These are phyloP conservation scores for Pinus tabuliformis DNA, from an alignment of 75 land plant species.

Conservation along the genomic window DNA sequence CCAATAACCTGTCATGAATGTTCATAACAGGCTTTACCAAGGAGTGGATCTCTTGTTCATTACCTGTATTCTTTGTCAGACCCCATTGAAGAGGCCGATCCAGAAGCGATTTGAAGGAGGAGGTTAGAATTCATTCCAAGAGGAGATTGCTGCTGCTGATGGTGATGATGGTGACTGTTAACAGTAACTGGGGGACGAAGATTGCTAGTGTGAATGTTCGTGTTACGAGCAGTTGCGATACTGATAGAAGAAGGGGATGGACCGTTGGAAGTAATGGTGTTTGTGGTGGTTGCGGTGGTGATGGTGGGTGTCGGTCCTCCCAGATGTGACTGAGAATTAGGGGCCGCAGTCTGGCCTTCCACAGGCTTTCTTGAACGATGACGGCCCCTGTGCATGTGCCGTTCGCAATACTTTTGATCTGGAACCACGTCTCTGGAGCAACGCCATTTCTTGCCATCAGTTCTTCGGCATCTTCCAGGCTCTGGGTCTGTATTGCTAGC, in stretches of 20 bases:
- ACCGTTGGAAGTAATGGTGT: not conserved
- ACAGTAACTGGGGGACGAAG: too few relatives aligned
- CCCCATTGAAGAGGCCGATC: too few relatives aligned
- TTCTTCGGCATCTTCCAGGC: slow-evolving; percentile 53
- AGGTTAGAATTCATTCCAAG: too few relatives aligned
- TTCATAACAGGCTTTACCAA: too few relatives aligned
- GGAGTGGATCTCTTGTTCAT: too few relatives aligned
- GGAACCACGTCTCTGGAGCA: slow-evolving; percentile 51
- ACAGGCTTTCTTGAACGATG: slow-evolving; percentile 87
- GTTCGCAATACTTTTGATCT: slow-evolving; percentile 58
- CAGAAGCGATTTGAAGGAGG: too few relatives aligned
- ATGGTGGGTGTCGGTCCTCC: not conserved
- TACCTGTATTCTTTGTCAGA: too few relatives aligned
- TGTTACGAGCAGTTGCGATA: not conserved
- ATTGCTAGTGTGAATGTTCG: too few relatives aligned
- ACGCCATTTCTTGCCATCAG: slow-evolving; percentile 64
- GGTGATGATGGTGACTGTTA: not conserved
- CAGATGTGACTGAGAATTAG: too few relatives aligned
- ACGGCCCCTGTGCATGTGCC: slow-evolving; percentile 83
- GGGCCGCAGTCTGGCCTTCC: slow-evolving; percentile 42
- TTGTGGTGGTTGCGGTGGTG: not conserved
- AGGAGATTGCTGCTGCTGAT: slow-evolving; percentile 6
- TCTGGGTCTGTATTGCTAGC: slow-evolving; percentile 31
- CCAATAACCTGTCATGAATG: too few relatives aligned
- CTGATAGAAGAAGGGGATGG: not conserved